Conservation (phyloP, 2,329 filamentous ascomycete species). For the Eutypella sp. region DNA sequence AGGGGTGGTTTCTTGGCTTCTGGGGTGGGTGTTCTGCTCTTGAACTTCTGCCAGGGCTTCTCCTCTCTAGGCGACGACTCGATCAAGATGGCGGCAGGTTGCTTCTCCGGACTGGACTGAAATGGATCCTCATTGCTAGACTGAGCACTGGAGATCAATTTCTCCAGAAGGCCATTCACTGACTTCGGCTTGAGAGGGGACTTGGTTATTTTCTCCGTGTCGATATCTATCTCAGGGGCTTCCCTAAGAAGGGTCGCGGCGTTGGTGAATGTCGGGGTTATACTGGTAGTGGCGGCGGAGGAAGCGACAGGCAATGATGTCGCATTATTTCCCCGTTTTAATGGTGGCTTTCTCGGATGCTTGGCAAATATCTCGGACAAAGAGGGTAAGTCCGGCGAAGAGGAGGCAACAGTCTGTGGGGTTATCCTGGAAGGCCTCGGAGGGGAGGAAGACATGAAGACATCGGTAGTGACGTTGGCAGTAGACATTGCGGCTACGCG, state of each 20-base stretch:
- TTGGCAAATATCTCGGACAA: conserved; percentile 43
- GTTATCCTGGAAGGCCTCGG: conserved; percentile 14
- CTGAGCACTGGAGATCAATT: conserved; percentile 7
- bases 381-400: conserved; percentile 52
- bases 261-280: conserved; percentile 35
- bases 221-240: conserved; percentile 27
- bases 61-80: conserved; percentile 21
- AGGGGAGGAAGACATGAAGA: conserved; percentile 28
- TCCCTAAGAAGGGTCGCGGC: conserved; percentile 33
- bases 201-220: conserved; percentile 20
- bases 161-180: conserved; percentile 9
- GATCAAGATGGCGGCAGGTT: conserved; percentile 10
- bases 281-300: too few species aligned
- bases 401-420: conserved; percentile 34
- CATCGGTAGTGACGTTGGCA: conserved; percentile 24
- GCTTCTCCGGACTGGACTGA: conserved; percentile 3
- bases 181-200: conserved; percentile 16
- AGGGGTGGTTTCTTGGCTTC: conserved; percentile 6
- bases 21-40: conserved; percentile 9
- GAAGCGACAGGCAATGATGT: conserved; percentile 33
- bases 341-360: conserved; percentile 23
- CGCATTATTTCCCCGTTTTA: conserved; percentile 33
- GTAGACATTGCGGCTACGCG: conserved; percentile 27
- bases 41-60: conserved; percentile 34
- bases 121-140: too few species aligned